Conservation (phyloP, 2,329 filamentous ascomycete species). For the Beauveria medogensis region DNA sequence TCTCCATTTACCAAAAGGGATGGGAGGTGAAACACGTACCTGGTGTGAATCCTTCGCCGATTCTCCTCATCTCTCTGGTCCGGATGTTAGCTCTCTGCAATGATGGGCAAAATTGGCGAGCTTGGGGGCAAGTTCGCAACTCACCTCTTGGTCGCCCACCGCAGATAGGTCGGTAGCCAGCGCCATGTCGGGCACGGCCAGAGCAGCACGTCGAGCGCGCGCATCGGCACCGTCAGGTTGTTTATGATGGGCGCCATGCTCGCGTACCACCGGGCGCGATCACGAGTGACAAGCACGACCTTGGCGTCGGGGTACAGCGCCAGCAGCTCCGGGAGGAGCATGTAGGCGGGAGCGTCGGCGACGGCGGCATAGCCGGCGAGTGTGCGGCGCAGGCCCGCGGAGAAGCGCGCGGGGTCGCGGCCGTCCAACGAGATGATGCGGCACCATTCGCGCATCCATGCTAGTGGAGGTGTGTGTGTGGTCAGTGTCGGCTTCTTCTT, state of each 20-base stretch:
- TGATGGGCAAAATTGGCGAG: no score
- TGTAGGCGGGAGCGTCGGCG: conserved; percentile 34
- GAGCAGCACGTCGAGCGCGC: conserved; percentile 8
- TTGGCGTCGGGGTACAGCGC: conserved; percentile 40
- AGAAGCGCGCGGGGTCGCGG: conserved; percentile 19
- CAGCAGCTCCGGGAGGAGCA: conserved; percentile 37
- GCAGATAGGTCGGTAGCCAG: conserved; percentile 12
- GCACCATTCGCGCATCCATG: conserved; percentile 6
- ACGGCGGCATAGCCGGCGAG: conserved; percentile 37
- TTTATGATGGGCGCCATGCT: conserved; percentile 20
- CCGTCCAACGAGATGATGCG: conserved; percentile 12
- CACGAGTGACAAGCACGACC: conserved; percentile 33
- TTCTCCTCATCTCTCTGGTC: background rate
- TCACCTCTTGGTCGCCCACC: background rate
- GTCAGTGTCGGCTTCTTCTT: no score
- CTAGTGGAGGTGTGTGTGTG: background rate
- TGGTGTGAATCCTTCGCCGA: background rate
- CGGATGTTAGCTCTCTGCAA: no score
- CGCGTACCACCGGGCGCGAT: conserved; percentile 28
- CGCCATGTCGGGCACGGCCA: conserved; percentile 12
- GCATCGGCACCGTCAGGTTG: conserved; percentile 2
- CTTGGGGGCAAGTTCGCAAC: background rate
- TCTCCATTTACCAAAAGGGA: background rate
- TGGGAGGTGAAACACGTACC: background rate
- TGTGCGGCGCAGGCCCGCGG: conserved; percentile 25